These are phyloP conservation scores for Yamagishiella unicocca DNA, from an alignment of 139 green algal genomes.

Conservation along the genomic window DNA sequence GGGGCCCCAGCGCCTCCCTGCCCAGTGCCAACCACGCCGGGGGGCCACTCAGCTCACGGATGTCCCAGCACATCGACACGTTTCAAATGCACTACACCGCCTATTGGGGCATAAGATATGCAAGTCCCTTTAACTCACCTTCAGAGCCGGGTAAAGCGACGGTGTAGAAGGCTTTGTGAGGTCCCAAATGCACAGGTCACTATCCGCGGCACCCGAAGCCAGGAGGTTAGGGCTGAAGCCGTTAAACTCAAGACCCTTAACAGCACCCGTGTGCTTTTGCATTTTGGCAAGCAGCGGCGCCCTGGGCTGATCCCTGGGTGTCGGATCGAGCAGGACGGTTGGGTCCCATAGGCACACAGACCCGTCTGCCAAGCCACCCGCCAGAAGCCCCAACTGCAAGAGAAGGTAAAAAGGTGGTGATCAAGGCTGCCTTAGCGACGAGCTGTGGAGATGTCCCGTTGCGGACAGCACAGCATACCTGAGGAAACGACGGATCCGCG, in stretches of 20 bases:
- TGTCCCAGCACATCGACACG: no score
- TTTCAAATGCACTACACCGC: no score
- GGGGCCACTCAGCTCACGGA: no score
- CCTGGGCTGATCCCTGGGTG: slow-evolving; percentile 53
- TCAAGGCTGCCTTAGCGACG: no score
- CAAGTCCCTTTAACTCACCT: slow-evolving; percentile 34
- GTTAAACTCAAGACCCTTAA: slow-evolving; percentile 96
- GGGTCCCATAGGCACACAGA: slow-evolving; percentile 95
- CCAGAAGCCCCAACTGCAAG: slow-evolving; percentile 90
- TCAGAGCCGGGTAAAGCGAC: slow-evolving; percentile 70
- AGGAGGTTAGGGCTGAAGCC: slow-evolving; percentile 91
- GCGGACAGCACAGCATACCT: slow-evolving; percentile 29
- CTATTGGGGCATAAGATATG: background rate
- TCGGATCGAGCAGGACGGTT: slow-evolving; percentile 73
- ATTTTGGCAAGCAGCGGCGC: slow-evolving; percentile 78
- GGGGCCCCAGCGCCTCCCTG: slow-evolving; percentile 54
- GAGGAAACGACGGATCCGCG: slow-evolving; percentile 40
- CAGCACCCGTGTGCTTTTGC: slow-evolving; percentile 86
- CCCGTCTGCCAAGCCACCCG: slow-evolving; percentile 94
- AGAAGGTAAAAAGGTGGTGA: background rate
- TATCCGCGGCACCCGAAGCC: slow-evolving; percentile 90
- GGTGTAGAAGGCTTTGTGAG: slow-evolving; percentile 86
- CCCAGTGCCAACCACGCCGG: background rate
- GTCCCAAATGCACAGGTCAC: slow-evolving; percentile 98
- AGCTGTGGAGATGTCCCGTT: no score